These are phyloP conservation scores for Phytopythium vexans DNA, from an alignment of 352 stramenopile species.

Conservation along the genomic window DNA sequence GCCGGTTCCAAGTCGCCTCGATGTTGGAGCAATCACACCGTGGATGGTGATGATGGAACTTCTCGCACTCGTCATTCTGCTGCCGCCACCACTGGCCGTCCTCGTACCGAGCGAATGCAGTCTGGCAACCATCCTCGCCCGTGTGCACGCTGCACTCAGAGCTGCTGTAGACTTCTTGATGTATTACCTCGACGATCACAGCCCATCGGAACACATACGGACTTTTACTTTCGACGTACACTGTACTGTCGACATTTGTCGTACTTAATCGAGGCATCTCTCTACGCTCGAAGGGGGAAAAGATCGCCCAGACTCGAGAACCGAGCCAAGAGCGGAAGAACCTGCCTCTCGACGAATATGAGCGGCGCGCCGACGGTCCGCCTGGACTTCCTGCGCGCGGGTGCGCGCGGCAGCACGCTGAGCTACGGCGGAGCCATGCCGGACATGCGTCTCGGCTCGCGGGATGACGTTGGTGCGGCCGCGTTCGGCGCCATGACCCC, in stretches of 20 bases:
- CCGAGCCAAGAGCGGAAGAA: background rate
- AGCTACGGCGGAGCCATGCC: slow-evolving; percentile 79
- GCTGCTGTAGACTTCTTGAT: background rate
- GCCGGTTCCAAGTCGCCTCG: too few species aligned
- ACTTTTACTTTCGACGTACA: background rate
- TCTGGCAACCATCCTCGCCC: background rate
- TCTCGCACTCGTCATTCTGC: too few species aligned
- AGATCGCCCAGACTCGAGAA: background rate
- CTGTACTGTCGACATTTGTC: background rate
- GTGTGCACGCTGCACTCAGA: background rate
- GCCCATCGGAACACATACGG: background rate
- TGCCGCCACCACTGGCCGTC: too few species aligned
- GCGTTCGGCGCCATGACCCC: slow-evolving; percentile 13
- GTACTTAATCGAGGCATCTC: background rate
- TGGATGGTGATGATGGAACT: too few species aligned
- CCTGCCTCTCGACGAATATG: slow-evolving; percentile 8
- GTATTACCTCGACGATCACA: too few species aligned
- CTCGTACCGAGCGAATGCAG: too few species aligned
- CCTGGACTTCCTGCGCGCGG: slow-evolving; percentile 71
- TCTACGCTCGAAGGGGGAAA: background rate
- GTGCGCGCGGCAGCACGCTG: slow-evolving; percentile 52
- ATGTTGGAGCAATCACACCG: too few species aligned
- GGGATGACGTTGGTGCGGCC: slow-evolving; percentile 27
- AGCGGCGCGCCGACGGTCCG: slow-evolving; percentile 42
- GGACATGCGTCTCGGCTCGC: slow-evolving; percentile 49